phyloP scores from a whole-genome alignment of 179 eudicot genomes.

The Silene noctiflora region DNA sequence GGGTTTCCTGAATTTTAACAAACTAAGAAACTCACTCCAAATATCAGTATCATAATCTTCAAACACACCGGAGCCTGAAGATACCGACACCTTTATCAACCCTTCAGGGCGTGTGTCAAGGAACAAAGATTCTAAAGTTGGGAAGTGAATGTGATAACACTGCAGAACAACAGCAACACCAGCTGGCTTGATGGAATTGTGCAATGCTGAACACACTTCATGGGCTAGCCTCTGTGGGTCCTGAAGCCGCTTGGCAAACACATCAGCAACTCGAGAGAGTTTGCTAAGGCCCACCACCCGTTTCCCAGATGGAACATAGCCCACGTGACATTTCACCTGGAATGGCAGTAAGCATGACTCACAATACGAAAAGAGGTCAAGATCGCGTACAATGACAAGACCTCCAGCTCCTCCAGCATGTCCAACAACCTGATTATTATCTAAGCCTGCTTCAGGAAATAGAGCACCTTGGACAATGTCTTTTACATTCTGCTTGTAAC shows the following conservation, averaged over 20 bases:
- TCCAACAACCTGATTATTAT: conserved; percentile 44
- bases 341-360: conserved; percentile 83
- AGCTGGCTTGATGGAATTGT: conserved; percentile 50
- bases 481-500: conserved; percentile 58
- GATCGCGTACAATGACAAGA: conserved; percentile 78
- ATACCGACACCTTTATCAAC: conserved; percentile 33
- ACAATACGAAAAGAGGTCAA: conserved; percentile 74
- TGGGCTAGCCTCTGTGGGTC: conserved; percentile 70
- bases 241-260: conserved; percentile 80
- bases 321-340: conserved; percentile 77
- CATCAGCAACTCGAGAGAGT: conserved; percentile 71
- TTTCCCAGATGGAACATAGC: conserved; percentile 72
- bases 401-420: conserved; percentile 87
- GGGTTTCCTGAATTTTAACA: conserved; percentile 45
- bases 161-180: conserved; percentile 75
- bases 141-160: conserved; percentile 63
- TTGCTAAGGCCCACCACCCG: conserved; percentile 84
- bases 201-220: conserved; percentile 61
- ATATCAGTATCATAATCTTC: conserved; percentile 40
- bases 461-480: conserved; percentile 83
- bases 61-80: conserved; percentile 67
- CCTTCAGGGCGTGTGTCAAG: conserved; percentile 45
- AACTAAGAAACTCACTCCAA: conserved; percentile 62
- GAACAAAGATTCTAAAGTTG: conserved; percentile 42
- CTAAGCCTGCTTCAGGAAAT: conserved; percentile 79